phyloP scores from a whole-genome alignment of 2,329 filamentous ascomycete species.

The Xylaria sp. region DNA sequence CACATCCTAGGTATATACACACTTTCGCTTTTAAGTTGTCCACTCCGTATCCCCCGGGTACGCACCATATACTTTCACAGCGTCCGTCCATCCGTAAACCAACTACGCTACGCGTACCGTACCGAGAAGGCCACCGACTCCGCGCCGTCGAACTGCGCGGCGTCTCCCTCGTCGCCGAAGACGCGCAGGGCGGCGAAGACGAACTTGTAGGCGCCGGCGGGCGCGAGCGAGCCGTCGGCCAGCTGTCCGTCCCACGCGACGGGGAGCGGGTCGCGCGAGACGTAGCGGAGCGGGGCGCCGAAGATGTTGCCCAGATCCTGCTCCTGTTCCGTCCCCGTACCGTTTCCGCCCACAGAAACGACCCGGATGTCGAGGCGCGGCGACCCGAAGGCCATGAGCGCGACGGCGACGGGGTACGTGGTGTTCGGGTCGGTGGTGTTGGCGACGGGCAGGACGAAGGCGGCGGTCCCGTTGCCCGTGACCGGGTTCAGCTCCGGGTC shows the following conservation, averaged over 20 bases:
- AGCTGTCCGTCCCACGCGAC: slow-evolving; percentile 51
- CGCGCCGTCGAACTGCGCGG: slow-evolving; percentile 50
- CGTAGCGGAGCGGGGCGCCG: slow-evolving; percentile 43
- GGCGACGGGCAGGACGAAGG: slow-evolving; percentile 32
- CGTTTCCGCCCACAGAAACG: slow-evolving; percentile 43
- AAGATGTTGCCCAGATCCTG: slow-evolving; percentile 40
- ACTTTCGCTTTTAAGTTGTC: too few relatives aligned
- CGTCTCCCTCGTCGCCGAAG: slow-evolving; percentile 50
- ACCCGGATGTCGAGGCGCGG: slow-evolving; percentile 48
- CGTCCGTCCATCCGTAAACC: too few relatives aligned
- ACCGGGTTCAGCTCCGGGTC: slow-evolving; percentile 36
- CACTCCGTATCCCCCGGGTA: too few relatives aligned
- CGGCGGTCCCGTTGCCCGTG: slow-evolving; percentile 26
- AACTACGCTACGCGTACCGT: slow-evolving; percentile 38
- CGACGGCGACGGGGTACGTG: slow-evolving; percentile 44
- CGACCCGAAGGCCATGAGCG: slow-evolving; percentile 50
- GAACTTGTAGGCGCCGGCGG: slow-evolving; percentile 54
- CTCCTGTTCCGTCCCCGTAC: slow-evolving; percentile 39
- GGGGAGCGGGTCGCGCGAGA: slow-evolving; percentile 38
- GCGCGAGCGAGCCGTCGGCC: slow-evolving; percentile 49
- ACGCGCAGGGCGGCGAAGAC: slow-evolving; percentile 52
- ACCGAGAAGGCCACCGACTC: slow-evolving; percentile 50
- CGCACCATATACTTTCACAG: too few relatives aligned
- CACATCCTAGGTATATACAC: too few relatives aligned
- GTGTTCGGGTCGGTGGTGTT: slow-evolving; percentile 29